phyloP scores from a whole-genome alignment of 768 basidiomycete genomes.

The Leccinum barrowsii region DNA sequence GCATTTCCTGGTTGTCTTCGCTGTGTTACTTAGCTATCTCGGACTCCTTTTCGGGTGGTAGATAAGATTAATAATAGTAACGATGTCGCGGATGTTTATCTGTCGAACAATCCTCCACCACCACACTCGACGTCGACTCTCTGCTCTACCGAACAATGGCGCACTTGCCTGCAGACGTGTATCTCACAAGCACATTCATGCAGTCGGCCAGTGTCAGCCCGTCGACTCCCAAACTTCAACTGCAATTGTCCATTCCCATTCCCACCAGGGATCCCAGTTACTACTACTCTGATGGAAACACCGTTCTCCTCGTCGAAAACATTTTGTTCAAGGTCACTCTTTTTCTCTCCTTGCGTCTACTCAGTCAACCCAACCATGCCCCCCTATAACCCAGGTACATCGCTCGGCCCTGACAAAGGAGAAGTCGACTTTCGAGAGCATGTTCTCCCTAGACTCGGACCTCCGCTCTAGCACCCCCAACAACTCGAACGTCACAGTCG shows the following conservation, averaged over 20 bases:
- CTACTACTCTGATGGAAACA: conserved; percentile 39
- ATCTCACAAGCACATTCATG: conserved; percentile 32
- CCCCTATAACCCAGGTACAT: conserved; percentile 30
- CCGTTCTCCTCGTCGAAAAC: conserved; percentile 41
- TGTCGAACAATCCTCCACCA: conserved; percentile 14
- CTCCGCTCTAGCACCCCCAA: conserved; percentile 25
- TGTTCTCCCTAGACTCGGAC: conserved; percentile 42
- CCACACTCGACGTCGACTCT: conserved; percentile 6
- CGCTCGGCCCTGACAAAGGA: conserved; percentile 42
- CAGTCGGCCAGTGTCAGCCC: conserved; percentile 31
- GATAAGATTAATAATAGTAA: conserved; percentile 9
- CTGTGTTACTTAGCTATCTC: conserved; percentile 23
- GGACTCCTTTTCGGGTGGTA: conserved; percentile 6
- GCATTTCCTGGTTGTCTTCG: conserved; percentile 22
- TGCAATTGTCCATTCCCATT: conserved; percentile 32
- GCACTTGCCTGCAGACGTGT: conserved; percentile 30
- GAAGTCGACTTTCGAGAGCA: conserved; percentile 43
- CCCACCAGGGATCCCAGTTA: conserved; percentile 38
- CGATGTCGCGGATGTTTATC: conserved; percentile 12
- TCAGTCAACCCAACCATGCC: conserved; percentile 20
- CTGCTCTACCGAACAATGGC: conserved; percentile 24
- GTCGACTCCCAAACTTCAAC: conserved; percentile 32
- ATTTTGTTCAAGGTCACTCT: conserved; percentile 47
- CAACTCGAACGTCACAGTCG: conserved; percentile 27
- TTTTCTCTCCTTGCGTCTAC: conserved; percentile 4